Conservation (phyloP, 768 basidiomycete species). For the Gautieria morchelliformis region DNA sequence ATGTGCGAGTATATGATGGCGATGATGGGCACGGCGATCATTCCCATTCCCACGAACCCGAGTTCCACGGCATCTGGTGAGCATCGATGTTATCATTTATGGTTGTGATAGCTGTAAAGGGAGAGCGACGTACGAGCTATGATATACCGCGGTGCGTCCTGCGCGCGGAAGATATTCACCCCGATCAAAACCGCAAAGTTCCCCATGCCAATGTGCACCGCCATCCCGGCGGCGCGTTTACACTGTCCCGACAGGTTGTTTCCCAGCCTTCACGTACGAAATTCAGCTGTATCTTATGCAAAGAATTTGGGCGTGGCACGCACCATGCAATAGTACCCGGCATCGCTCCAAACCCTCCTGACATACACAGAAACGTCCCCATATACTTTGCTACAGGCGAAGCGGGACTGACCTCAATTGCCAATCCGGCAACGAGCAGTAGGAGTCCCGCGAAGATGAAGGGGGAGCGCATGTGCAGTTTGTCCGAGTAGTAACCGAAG, state of each 20-base stretch:
- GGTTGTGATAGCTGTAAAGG: neutral
- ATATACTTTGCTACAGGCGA: constrained; percentile 55
- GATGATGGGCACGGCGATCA: constrained; percentile 40
- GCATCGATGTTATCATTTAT: neutral
- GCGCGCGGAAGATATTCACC: constrained; percentile 48
- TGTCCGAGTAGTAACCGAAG: constrained; percentile 54
- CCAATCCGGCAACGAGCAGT: constrained; percentile 47
- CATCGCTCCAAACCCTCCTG: constrained; percentile 48
- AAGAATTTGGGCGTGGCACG: neutral
- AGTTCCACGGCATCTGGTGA: constrained; percentile 47
- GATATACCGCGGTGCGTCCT: constrained; percentile 51
- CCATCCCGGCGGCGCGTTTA: constrained; percentile 61
- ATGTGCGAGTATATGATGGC: constrained; percentile 44
- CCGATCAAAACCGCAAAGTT: constrained; percentile 59
- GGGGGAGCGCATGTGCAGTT: constrained; percentile 41
- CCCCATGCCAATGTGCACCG: constrained; percentile 57
- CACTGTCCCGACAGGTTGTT: constrained; percentile 62
- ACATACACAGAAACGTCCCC: constrained; percentile 59
- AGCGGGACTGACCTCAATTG: constrained; percentile 51
- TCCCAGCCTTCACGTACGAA: constrained; percentile 36
- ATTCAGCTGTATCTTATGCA: neutral
- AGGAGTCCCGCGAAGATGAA: constrained; percentile 47
- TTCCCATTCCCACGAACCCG: constrained; percentile 62
- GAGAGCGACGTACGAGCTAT: constrained; percentile 40
- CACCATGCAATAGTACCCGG: constrained; percentile 59